Evolutionary conservation across 441 rosid species (phyloP), one percentile per base, ranked within the genome.

Genomic region (Euphorbia schlechtendalii): DNA sequence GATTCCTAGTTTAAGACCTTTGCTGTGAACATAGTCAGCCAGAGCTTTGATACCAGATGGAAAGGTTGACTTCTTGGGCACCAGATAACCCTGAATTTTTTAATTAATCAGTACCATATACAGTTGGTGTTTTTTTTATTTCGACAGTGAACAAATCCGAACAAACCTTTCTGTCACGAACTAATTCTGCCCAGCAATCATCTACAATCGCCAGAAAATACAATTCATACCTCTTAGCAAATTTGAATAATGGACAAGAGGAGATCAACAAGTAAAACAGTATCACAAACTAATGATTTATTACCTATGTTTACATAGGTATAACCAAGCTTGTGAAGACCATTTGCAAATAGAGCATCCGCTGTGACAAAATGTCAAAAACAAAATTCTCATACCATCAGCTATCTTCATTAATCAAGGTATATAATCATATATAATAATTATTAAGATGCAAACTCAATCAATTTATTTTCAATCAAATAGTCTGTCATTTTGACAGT

Each of bases 1-100:
- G 76, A 94, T 86, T 76, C 99, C 99, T 64, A 94, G 99, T 83
- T 94, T 94, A 57, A 94, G 96, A 76, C 92, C 96, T 76, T 81
- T 84, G 49, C 71, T 84, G 67, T 94, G 99, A 67, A 90, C 59
- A 76, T 90, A 87, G 76, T 94, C 92, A 69, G 96, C 92, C 65
- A 94, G 86, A 71, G 80, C 71, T 80, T 87, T 90, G 67, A 94
- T 84, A 77, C 99, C 97, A 0, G 92, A 89, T 54, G 97, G 96
- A 69, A 94, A 94, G 20, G 87, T 73, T 66, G 86, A 73, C 3
- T 81, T 77, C 70, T 66, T 82, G 4, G 87, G 76, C 65, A 82
- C 86, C 61, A 86, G 58, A 69, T 78, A 71, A 9, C 87, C 92
- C 89, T 84, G 76, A 58, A 82, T 78, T 5, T 76, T 56, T n/a